phyloP scores from a whole-genome alignment of 2,329 filamentous ascomycete species.

The Penicillium sp. region DNA sequence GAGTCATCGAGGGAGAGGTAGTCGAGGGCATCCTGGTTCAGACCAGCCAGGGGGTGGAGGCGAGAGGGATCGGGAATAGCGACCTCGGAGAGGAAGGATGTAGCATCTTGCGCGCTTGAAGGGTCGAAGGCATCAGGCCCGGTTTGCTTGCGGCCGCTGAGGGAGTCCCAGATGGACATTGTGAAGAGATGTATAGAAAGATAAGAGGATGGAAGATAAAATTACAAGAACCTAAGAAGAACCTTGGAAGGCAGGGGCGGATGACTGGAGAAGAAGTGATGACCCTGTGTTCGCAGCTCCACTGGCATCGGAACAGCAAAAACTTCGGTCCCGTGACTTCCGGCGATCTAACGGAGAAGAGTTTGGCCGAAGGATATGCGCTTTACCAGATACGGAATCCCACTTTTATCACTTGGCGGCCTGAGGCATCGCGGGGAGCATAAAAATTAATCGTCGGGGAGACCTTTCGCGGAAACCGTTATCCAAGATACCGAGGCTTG shows the following conservation, averaged over 20 bases:
- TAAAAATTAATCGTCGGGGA: slow-evolving; percentile 15
- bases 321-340: slow-evolving; percentile 43
- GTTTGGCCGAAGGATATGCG: slow-evolving; percentile 17
- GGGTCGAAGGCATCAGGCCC: slow-evolving; percentile 66
- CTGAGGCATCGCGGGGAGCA: slow-evolving; percentile 31
- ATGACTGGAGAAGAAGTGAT: slow-evolving; percentile 18
- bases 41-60: slow-evolving; percentile 87
- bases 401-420: slow-evolving; percentile 20
- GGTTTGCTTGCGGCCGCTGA: slow-evolving; percentile 60
- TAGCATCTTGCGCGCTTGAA: slow-evolving; percentile 72
- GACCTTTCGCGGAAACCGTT: slow-evolving; percentile 9
- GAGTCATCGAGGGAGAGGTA: slow-evolving; percentile 95
- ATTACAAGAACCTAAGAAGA: slow-evolving; percentile 24
- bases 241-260: slow-evolving; percentile 18
- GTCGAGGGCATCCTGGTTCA: slow-evolving; percentile 90
- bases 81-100: slow-evolving; percentile 77
- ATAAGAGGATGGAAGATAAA: slow-evolving; percentile 24
- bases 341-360: slow-evolving; percentile 20
- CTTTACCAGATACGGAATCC: slow-evolving; percentile 27
- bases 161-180: slow-evolving; percentile 62
- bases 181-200: slow-evolving; percentile 25
- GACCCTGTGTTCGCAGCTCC: slow-evolving; percentile 28
- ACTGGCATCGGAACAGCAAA: slow-evolving; percentile 33
- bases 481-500: slow-evolving; percentile 15
- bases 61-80: slow-evolving; percentile 80